Evolutionary conservation across 495 filamentous ascomycete genomes (phyloP).

Genomic region (Penicillium samsonianum): DNA sequence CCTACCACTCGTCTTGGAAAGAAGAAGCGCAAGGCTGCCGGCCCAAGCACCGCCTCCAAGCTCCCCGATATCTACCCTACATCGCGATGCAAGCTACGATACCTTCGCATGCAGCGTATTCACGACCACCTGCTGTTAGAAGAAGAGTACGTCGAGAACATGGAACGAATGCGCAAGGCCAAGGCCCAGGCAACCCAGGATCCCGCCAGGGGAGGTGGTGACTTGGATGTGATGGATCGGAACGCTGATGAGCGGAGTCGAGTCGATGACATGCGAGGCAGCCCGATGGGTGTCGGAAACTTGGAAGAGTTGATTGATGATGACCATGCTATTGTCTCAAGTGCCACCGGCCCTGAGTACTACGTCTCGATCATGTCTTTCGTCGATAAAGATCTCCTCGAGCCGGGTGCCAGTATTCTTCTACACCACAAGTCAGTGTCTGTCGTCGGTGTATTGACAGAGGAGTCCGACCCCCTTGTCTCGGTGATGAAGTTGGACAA

Average conservation of each 20-base stretch:
- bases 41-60: conserved; percentile 91
- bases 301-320: conserved; percentile 99
- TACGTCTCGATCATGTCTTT: conserved; percentile 99
- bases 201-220: conserved; percentile 47
- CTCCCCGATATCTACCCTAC: conserved; percentile 92
- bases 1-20: conserved; percentile 97
- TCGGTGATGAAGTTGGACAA: conserved; percentile 99
- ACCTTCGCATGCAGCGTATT: conserved; percentile 96
- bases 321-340: conserved; percentile 98
- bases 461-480: conserved; percentile 93
- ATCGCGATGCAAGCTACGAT: conserved; percentile 93
- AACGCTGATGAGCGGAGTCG: conserved; percentile 94
- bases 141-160: conserved; percentile 98
- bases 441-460: conserved; percentile 95
- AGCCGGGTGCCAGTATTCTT: conserved; percentile 93
- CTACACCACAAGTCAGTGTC: conserved; percentile 98
- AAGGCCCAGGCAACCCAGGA: conserved; percentile 75
- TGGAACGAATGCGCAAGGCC: conserved; percentile 88
- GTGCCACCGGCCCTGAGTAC: conserved; percentile 96
- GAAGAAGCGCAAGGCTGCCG: conserved; percentile 92
- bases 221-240: conserved; percentile 56
- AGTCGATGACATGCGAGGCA: conserved; percentile 98
- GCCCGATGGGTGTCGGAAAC: conserved; percentile 97
- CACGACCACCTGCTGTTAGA: conserved; percentile 97
- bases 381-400: conserved; percentile 97